phyloP scores from a whole-genome alignment of 1,284 basidiomycete genomes.

The Tetrapyrgos nigripes region DNA sequence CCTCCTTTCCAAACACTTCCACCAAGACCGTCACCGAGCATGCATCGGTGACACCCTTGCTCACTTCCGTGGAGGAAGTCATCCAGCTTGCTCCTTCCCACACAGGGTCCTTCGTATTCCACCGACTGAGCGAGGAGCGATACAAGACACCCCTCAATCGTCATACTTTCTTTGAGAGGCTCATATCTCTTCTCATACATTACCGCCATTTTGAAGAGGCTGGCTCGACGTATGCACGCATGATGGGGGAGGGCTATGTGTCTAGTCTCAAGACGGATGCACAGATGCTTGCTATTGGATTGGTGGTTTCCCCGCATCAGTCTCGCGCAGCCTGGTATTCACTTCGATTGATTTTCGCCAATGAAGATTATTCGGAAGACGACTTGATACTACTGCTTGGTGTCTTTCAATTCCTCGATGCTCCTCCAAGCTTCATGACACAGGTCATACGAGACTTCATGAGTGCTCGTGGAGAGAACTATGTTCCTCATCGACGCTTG shows the following conservation, averaged over 20 bases:
- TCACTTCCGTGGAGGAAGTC: slow-evolving; percentile 4
- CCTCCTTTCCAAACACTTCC: no score
- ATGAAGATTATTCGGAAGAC: slow-evolving; percentile 43
- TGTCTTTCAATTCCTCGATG: slow-evolving; percentile 34
- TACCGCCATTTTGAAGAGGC: slow-evolving; percentile 43
- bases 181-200: slow-evolving; percentile 43
- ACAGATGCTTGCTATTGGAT: slow-evolving; percentile 43
- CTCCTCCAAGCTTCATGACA: slow-evolving; percentile 36
- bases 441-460: slow-evolving; percentile 44
- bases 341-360: slow-evolving; percentile 35
- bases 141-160: slow-evolving; percentile 5
- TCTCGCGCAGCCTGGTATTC: slow-evolving; percentile 24
- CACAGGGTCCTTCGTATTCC: slow-evolving; percentile 3
- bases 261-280: slow-evolving; percentile 44
- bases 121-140: slow-evolving; percentile 1
- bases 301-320: slow-evolving; percentile 20
- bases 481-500: slow-evolving; percentile 39
- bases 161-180: slow-evolving; percentile 34
- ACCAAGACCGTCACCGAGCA: no score
- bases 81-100: neutral
- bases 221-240: slow-evolving; percentile 44
- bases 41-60: neutral
- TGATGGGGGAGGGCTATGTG: slow-evolving; percentile 47
- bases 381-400: slow-evolving; percentile 47
- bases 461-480: slow-evolving; percentile 35